Evolutionary conservation across 192 early-diverging fungal species (phyloP), one percentile per base, ranked within the genome.

Genomic region (Umbelopsis sp.): DNA sequence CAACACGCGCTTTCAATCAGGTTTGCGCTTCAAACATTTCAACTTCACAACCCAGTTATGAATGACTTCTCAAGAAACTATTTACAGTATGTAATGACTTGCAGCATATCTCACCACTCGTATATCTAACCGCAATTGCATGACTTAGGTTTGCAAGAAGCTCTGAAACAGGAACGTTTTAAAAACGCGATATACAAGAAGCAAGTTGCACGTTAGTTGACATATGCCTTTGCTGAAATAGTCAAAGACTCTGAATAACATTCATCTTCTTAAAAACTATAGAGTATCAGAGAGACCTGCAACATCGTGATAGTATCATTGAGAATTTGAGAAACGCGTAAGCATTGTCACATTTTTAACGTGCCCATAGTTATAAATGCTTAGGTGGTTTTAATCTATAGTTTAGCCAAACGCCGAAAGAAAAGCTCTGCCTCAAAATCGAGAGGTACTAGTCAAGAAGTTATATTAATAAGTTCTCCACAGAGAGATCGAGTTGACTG

Each of bases 281-380:
- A 61, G 55, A 61, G 30, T 61, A 61, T 16, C 21, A 61, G n/a
- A 10, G 8, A 16, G 55, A 61, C 13, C 33, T 61, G 55, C 9
- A 35, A 13, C 55, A 61, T 35, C 55, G 55, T 33, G 55, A 61
- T 18, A 61, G 55, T 18, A 61, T 61, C 30, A 61, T 61, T 61
- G 55, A 61, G 16, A 25, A 30, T 15, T 7, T 61, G 2, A 37
- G 55, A 61, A 30, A 15, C 16, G 55, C 55, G 55, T 61, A 61
- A 61, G 55, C 16, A 27, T 35, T 13, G 27, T 6, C 37, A 41
- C 37, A 41, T 41, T 41, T 1, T 10, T 10, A 41, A 10, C 37
- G 5, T 0, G 37, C 6, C 37, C 37, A 41, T 9, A 41, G 1
- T 41, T 41, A 10, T 10, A 41, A 41, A 1, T 9, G 5, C 5